phyloP scores from a whole-genome alignment of 164 flowering plant species.

The Aristolochia californica region DNA sequence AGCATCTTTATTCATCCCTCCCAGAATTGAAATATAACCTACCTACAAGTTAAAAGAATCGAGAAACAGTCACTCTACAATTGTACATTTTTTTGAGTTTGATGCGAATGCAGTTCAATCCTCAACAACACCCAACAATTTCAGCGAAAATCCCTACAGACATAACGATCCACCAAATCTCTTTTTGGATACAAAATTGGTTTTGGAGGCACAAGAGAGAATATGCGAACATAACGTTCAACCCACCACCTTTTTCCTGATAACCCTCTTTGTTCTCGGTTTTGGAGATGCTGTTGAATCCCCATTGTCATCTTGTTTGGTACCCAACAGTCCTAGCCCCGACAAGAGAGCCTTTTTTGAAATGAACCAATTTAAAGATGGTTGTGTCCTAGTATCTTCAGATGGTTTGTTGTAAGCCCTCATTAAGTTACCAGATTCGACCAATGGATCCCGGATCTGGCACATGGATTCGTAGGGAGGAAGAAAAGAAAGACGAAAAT shows the following conservation, averaged over 20 bases:
- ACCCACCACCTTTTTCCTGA: conserved; percentile 55
- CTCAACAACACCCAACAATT: neutral
- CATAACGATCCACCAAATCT: neutral
- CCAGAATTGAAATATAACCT: neutral
- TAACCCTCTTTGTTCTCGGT: conserved; percentile 70
- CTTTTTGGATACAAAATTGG: conserved; percentile 7
- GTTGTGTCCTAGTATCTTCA: conserved; percentile 17
- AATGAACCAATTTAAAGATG: conserved; percentile 72
- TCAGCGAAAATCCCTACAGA: too few relatives aligned
- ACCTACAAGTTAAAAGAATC: neutral
- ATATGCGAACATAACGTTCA: conserved; percentile 10
- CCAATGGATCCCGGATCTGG: too few relatives aligned
- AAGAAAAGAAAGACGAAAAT: too few relatives aligned
- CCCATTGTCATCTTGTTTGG: conserved; percentile 41
- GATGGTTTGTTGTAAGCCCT: conserved; percentile 65
- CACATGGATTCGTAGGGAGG: too few relatives aligned
- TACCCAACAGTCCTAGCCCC: conserved; percentile 77
- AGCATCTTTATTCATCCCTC: neutral
- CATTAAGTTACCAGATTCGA: conserved; percentile 50
- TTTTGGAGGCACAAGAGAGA: neutral
- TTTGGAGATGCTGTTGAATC: conserved; percentile 43
- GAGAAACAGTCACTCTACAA: neutral
- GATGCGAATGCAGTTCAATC: neutral
- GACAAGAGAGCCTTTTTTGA: conserved; percentile 73
- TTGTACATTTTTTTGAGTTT: neutral